Conservation (phyloP, 306 rosid genomes). For the Psophocarpus tetragonolobus region DNA sequence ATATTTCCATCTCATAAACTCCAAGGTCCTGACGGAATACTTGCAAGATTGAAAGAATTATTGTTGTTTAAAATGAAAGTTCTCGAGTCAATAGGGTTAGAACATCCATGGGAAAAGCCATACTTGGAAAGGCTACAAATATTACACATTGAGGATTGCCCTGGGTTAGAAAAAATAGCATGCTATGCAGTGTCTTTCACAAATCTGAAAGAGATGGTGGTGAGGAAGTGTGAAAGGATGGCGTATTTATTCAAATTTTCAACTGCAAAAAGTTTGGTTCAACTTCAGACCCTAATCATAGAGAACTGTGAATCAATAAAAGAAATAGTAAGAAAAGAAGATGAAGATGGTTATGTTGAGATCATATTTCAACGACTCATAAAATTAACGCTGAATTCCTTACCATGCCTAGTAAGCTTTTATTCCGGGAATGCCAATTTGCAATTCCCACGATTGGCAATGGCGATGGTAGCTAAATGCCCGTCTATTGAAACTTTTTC, state of each 20-base stretch:
- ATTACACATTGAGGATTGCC: fast-evolving
- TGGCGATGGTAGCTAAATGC: not conserved
- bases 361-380: not conserved
- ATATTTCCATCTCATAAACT: not conserved
- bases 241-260: constrained; percentile 15
- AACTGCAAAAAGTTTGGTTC: constrained; percentile 27
- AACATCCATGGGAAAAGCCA: constrained; percentile 4
- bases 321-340: not conserved
- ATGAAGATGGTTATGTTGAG: not conserved
- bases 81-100: not conserved
- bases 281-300: not conserved
- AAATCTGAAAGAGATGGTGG: not conserved
- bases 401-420: not conserved
- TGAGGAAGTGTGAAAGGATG: not conserved
- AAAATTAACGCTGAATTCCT: not conserved
- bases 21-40: not conserved
- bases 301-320: not conserved
- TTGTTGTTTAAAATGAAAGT: not conserved
- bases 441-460: not conserved
- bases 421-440: constrained; percentile 7
- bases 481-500: constrained; percentile 7
- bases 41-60: not conserved
- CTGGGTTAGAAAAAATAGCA: not conserved
- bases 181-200: not conserved
- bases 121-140: not conserved